Percentiles rank a stretch among this genome's conserved stretches.
These are phyloP conservation scores for Thelephora terrestris DNA, from an alignment of 1,284 basidiomycete genomes.

Conservation along the genomic window DNA sequence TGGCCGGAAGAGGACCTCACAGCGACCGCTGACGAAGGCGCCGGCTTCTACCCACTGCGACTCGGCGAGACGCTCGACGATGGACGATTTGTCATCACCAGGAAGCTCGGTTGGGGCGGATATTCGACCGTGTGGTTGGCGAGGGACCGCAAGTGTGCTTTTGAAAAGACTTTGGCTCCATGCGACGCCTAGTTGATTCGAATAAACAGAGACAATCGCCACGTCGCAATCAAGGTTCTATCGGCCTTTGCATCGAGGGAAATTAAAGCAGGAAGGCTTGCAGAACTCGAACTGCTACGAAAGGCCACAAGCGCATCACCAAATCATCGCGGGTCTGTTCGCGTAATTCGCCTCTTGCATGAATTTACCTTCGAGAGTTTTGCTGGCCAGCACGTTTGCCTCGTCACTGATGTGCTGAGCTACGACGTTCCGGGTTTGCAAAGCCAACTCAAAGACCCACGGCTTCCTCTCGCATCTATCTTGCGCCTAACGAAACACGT, in stretches of 20 bases:
- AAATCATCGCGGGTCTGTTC: too few relatives aligned
- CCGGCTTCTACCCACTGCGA: conserved; percentile 26
- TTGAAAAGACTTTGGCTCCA: too few relatives aligned
- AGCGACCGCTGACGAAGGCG: conserved; percentile 3
- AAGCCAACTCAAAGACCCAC: conserved; percentile 21
- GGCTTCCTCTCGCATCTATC: conserved; percentile 33
- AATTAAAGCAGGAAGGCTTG: background rate
- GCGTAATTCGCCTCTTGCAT: too few relatives aligned
- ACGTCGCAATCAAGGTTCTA: conserved; percentile 13
- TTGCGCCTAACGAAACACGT: conserved; percentile 37
- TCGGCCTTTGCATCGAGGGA: background rate
- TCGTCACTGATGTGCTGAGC: conserved; percentile 39
- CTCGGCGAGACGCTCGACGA: conserved; percentile 24
- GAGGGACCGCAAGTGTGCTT: conserved; percentile 24
- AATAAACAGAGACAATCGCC: conserved; percentile 16
- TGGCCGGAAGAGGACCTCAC: conserved; percentile 1
- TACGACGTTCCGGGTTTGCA: conserved; percentile 24
- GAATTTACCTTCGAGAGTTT: conserved; percentile 9
- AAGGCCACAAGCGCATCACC: background rate
- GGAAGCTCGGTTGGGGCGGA: conserved; percentile 30
- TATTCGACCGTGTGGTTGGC: conserved; percentile 33
- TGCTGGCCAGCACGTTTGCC: conserved; percentile 32
- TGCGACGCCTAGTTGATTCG: conserved; percentile 7
- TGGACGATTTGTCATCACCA: conserved; percentile 25
- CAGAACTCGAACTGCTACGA: background rate